Conservation (phyloP, 1,284 basidiomycete genomes). For the Sporisorium iseilematis-ciliati region DNA sequence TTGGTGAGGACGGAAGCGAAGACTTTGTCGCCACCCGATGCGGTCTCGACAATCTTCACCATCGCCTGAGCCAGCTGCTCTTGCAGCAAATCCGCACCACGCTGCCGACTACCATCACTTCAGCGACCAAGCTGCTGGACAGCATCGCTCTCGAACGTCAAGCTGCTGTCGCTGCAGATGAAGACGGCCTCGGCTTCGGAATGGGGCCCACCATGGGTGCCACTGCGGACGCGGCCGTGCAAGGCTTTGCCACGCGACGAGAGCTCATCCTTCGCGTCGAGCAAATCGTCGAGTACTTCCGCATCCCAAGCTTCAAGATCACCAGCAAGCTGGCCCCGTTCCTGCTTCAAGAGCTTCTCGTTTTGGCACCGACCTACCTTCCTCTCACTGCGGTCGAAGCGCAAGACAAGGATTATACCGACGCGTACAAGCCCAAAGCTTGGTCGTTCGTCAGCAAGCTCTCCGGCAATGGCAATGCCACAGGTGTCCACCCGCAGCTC, state of each 20-base stretch:
- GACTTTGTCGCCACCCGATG: conserved; percentile 19
- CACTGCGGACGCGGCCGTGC: neutral
- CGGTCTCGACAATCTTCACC: conserved; percentile 20
- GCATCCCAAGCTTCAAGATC: conserved; percentile 4
- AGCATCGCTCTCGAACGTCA: neutral
- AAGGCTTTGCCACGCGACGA: conserved; percentile 7
- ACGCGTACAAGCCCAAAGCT: conserved; percentile 3
- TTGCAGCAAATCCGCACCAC: conserved; percentile 11
- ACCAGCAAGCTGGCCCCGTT: conserved; percentile 6
- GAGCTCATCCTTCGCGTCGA: conserved; percentile 11
- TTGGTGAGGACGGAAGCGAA: conserved; percentile 7
- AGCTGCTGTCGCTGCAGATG: neutral
- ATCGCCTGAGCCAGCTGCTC: conserved; percentile 23
- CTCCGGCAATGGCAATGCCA: too few relatives aligned
- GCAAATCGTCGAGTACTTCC: conserved; percentile 6
- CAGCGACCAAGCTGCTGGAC: neutral
- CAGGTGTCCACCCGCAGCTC: neutral
- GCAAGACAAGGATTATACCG: neutral
- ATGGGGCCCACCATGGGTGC: neutral
- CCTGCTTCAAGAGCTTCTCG: conserved; percentile 6
- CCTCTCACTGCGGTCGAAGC: conserved; percentile 21
- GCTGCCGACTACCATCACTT: conserved; percentile 8
- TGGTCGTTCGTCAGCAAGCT: conserved; percentile 16
- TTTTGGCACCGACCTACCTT: conserved; percentile 17
- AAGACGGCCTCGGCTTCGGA: neutral